Base-by-base conservation (phyloP, 768 basidiomycete species). In the Plicaturopsis crispa region DNA sequence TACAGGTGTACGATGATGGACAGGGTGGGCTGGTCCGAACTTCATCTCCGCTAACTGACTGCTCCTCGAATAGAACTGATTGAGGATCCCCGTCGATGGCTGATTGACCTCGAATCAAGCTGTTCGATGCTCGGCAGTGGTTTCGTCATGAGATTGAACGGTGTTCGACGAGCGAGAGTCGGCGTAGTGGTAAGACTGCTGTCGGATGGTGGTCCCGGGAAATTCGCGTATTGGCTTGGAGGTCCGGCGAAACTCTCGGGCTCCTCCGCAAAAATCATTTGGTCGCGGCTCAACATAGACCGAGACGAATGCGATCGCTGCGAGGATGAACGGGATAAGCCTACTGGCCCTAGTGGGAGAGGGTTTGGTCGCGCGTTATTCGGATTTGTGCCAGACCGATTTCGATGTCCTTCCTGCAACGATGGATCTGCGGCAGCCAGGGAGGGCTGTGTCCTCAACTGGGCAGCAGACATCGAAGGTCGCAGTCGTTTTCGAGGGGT, bases 401-500 rank as follows among this genome's bases (percentile, higher is more conserved):
- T 70, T 45, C 83, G 70, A 35, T 66, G 72, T 48, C 69, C 70
- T 23, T 67, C 67, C 21, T 59, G 64, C 14, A 46, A 57, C 45
- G 48, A 59, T 40, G 33, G 48, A 47, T 39, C 48, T 55, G 51
- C 35, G 33, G 61, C 53, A 43, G 56, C 42, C 39, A 54, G 38
- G 31, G 59, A 46, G 22, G 62, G 40, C 32, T 64, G 63, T n/a
- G 70, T 61, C 41, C 84, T 71, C 28, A 88, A 62, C 48, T 88
- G 85, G 10, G 82, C 81, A 36, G 85, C 84, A 52, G 85, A 88
- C 47, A 75, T 70, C 16, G 85, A 88, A 12, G 84, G 80, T 36
- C 85, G 71, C 41, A 88, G 53, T 36, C 60, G 56, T 46, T 66
- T 69, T 50, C 81, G 67, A 20, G 80, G 76, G 14, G 75, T 78